Evolutionary conservation across 2,329 filamentous ascomycete genomes (phyloP), one percentile per base, ranked within the genome.

Genomic region (Aspergillus fijiensis): DNA sequence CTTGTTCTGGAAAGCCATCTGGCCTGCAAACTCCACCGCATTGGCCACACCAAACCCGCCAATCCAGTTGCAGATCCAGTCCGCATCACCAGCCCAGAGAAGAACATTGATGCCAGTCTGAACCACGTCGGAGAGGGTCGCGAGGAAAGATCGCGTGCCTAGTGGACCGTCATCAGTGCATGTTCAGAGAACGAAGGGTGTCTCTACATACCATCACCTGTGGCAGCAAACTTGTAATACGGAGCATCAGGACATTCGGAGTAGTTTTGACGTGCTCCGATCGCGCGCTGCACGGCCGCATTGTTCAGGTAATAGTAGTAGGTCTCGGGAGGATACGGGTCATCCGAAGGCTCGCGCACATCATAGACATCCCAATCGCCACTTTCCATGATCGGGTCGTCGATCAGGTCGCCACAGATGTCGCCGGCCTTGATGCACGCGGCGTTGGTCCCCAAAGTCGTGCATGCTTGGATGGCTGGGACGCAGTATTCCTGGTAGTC

Each of bases 11-110:
- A 85, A 86, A 2, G 75, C 70, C 0, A 73, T 60, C 7, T 76
- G 69, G 2, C 74, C 76, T 1, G 71, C 60, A 67, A 78, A 85
- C 12, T 76, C 71, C 25, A 86, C 73, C 0, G 76, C 74, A 35
- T 85, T 76, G 1, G 81, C 79, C 1, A 79, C 79, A 11, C 71
- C 75, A 5, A 81, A 74, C 33, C 76, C 79, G n/a, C 84, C 84
- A 31, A 81, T 72, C 80, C 83, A 85, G 70, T 86, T 86, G 66
- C 83, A 86, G 56, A 85, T 83, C 73, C 79, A 85, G 65, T 87
- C 84, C 53, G 83, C 79, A 57, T 85, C 84, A 35, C 84, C 84
- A 0, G 83, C 82, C 82, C 82, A 86, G 49, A 85, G 72, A 2
- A 85, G 66, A 1, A 82, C 79, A 23, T 74, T 76, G 33, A 85